Base-by-base conservation (phyloP, 352 stramenopile species). In the Pythium brachiatum region DNA sequence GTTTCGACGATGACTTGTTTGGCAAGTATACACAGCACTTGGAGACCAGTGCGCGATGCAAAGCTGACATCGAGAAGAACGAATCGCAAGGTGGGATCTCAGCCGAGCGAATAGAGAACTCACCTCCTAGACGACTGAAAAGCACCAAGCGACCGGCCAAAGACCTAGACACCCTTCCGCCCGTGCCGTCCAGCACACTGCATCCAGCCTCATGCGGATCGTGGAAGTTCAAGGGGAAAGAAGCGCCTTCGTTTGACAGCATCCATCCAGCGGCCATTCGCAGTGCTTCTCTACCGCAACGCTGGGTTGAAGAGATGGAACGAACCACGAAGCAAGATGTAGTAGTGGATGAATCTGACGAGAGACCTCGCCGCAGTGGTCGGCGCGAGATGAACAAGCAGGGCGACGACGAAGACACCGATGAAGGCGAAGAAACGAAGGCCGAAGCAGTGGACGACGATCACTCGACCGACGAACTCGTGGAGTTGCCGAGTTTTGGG, bases 1-100 rank as follows among this genome's bases (percentile, higher is more conserved):
- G 81, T 53, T 95, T 93, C 57, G 78, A 95, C 53, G 86, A 94
- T 44, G 75, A 86, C 34, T 56, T 81, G 50, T 95, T 90, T 59
- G 46, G 74, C n/a, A 61, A 73, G 0, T 92, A 86, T 36, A 69
- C 77, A 1, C 36, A 20, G 26, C 73, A 62, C 7, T 55, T 94
- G 11, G 74, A 88, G 12, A n/a, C 41, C n/a, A 48, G 23, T 21
- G 41, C 41, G 1, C 21, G 23, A n/a, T n/a, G 20, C 7, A 48
- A 48, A 48, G 41, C 41, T 15, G 41, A 26, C 25, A 12, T 16
- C 18, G 41, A 48, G 12, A 8, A 27, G 18, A n/a, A 27, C 41
- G 41, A 48, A n/a, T 4, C 20, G 18, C 21, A 48, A 1, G 41
- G n/a, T 18, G 20, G n/a, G 7, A 8, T 21, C 20, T 48, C 41